A percentile compares a stretch with the other conserved stretches of the same genome.
phyloP scores from a whole-genome alignment of 73 alveolate species.

The Paramecium biaurelia region DNA sequence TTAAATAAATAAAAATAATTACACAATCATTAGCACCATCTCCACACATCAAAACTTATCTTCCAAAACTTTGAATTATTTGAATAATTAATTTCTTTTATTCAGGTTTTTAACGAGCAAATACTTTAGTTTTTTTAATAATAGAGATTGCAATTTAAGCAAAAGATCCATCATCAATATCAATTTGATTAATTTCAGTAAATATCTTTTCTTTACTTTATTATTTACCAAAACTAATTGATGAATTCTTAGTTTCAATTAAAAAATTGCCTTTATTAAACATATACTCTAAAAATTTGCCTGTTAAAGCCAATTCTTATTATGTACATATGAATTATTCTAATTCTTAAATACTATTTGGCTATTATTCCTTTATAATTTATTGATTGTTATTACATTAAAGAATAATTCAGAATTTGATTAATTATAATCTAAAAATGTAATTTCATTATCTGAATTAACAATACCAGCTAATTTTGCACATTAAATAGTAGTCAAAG shows the following conservation, averaged over 20 bases:
- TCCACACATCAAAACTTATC: constrained; percentile 69
- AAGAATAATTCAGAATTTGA: neutral
- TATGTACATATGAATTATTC: neutral
- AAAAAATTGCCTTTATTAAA: neutral
- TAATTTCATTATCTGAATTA: neutral
- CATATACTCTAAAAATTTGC: constrained; percentile 29
- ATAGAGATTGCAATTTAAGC: neutral
- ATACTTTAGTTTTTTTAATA: neutral
- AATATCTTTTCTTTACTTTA: neutral
- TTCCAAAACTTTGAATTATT: neutral
- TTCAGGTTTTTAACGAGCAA: constrained; percentile 51
- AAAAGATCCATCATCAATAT: neutral
- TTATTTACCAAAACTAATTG: neutral
- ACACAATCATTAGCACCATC: constrained; percentile 85
- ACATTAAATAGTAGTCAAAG: constrained; percentile 54
- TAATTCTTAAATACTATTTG: neutral
- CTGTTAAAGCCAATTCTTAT: neutral
- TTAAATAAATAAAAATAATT: neutral
- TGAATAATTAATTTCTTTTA: neutral
- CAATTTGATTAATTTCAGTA: constrained; percentile 9
- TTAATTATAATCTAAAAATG: neutral
- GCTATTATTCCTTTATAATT: neutral
- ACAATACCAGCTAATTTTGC: constrained; percentile 35
- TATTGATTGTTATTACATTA: neutral
- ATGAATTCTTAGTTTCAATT: neutral